These are phyloP conservation scores for Pleurotus tuber-regium DNA, from an alignment of 768 basidiomycete genomes.

Conservation along the genomic window DNA sequence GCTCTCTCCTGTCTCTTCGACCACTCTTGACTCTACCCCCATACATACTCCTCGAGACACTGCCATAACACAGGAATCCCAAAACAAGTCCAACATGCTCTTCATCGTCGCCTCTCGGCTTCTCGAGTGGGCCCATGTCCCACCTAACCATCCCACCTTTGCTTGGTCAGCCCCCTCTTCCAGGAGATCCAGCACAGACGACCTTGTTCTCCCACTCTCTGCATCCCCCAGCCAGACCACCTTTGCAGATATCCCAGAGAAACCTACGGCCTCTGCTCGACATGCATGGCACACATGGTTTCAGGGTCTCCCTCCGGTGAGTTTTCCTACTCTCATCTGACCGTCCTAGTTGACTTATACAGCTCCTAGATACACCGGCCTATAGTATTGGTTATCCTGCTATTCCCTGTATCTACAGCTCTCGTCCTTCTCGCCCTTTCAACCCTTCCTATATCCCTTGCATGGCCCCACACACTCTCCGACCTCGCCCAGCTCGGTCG, in stretches of 20 bases:
- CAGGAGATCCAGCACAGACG: conserved; percentile 38
- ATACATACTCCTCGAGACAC: conserved; percentile 9
- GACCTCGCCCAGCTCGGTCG: conserved; percentile 75
- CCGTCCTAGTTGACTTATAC: conserved; percentile 13
- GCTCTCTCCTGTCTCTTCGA: conserved; percentile 11
- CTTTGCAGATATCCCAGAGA: conserved; percentile 37
- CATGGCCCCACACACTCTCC: conserved; percentile 73
- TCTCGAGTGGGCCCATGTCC: conserved; percentile 50
- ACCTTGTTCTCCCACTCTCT: conserved; percentile 53
- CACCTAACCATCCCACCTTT: conserved; percentile 35
- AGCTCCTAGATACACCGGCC: conserved; percentile 33
- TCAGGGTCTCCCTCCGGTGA: conserved; percentile 29
- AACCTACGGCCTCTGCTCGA: conserved; percentile 25
- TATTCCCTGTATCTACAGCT: conserved; percentile 66
- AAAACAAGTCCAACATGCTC: conserved; percentile 43
- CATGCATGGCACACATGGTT: conserved; percentile 22
- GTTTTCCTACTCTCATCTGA: conserved; percentile 15
- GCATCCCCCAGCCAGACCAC: conserved; percentile 44
- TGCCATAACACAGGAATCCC: conserved; percentile 14
- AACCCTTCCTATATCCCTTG: conserved; percentile 69
- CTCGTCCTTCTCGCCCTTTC: conserved; percentile 59
- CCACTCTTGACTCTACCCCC: conserved; percentile 18
- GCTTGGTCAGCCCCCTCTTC: conserved; percentile 46
- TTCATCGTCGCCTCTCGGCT: conserved; percentile 47
- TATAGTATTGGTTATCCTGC: conserved; percentile 43